phyloP scores from a whole-genome alignment of 768 basidiomycete genomes.

The Myochromella boudieri region DNA sequence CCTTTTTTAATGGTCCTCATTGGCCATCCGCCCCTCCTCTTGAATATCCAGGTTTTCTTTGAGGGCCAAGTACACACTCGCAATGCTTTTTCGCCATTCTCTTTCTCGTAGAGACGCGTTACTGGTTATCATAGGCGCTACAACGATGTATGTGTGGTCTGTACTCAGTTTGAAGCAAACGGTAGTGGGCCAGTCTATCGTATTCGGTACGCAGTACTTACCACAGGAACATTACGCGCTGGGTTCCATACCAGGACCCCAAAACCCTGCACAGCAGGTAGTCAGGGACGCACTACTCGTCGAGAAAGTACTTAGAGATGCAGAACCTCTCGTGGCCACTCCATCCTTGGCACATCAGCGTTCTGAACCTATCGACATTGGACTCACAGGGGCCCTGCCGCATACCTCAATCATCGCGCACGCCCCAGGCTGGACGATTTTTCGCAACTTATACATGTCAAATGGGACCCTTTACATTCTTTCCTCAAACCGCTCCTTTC shows the following conservation, averaged over 20 bases:
- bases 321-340: too few species aligned
- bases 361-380: too few species aligned
- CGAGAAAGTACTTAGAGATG: too few species aligned
- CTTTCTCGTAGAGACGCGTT: slow-evolving; percentile 58
- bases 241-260: too few species aligned
- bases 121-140: slow-evolving; percentile 58
- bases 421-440: slow-evolving; percentile 84
- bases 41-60: too few species aligned
- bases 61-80: too few species aligned
- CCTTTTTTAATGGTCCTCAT: too few species aligned
- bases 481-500: slow-evolving; percentile 35
- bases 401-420: slow-evolving; percentile 61
- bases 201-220: slow-evolving; percentile 28
- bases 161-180: slow-evolving; percentile 30
- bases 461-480: slow-evolving; percentile 80
- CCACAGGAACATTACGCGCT: too few species aligned
- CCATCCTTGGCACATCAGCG: too few species aligned
- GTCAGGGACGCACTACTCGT: too few species aligned
- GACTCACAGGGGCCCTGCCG: slow-evolving; percentile 33
- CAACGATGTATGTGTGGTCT: slow-evolving; percentile 53
- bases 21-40: too few species aligned
- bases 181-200: slow-evolving; percentile 25
- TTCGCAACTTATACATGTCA: slow-evolving; percentile 80
- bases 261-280: too few species aligned
- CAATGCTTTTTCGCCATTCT: slow-evolving; percentile 33